A percentile compares a stretch with the other conserved stretches of the same genome.
phyloP scores from a whole-genome alignment of 1,284 basidiomycete genomes.

The Microbotryum lychnidis-dioicae region DNA sequence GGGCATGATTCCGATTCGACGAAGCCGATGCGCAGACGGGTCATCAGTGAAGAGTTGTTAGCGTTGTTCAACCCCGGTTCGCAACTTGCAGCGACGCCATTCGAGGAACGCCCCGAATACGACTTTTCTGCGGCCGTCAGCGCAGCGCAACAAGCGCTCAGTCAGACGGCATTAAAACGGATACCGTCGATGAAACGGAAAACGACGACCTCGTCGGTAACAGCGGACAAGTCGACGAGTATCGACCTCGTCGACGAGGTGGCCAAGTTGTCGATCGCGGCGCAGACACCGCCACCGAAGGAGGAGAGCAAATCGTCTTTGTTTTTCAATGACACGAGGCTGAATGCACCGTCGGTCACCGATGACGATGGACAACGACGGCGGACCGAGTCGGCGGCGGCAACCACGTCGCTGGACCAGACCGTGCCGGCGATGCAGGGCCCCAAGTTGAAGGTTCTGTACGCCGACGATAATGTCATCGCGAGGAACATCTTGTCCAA shows the following conservation, averaged over 20 bases:
- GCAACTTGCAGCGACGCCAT: background rate
- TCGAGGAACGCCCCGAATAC: background rate
- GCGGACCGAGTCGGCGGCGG: background rate
- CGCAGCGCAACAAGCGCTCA: background rate
- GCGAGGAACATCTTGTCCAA: conserved; percentile 14
- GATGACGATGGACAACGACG: background rate
- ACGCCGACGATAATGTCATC: conserved; percentile 28
- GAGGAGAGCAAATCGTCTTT: background rate
- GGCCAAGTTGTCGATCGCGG: conserved; percentile 15
- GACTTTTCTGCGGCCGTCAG: conserved; percentile 7
- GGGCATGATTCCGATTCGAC: conserved; percentile 65
- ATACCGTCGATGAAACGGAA: background rate
- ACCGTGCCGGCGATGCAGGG: too few species aligned
- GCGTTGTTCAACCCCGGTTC: conserved; percentile 1
- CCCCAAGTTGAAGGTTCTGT: conserved; percentile 8
- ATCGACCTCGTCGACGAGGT: conserved; percentile 13
- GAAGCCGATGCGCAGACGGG: conserved; percentile 57
- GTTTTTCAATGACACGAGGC: background rate
- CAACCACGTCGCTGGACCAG: too few species aligned
- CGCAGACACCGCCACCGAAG: background rate
- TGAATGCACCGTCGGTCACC: background rate
- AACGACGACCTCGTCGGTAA: background rate
- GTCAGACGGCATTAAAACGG: background rate
- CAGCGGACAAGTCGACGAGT: background rate
- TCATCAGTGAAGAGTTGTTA: conserved; percentile 18